Base-by-base conservation (phyloP, 1,284 basidiomycete genomes). In the Fistulinella cinereoalba region DNA sequence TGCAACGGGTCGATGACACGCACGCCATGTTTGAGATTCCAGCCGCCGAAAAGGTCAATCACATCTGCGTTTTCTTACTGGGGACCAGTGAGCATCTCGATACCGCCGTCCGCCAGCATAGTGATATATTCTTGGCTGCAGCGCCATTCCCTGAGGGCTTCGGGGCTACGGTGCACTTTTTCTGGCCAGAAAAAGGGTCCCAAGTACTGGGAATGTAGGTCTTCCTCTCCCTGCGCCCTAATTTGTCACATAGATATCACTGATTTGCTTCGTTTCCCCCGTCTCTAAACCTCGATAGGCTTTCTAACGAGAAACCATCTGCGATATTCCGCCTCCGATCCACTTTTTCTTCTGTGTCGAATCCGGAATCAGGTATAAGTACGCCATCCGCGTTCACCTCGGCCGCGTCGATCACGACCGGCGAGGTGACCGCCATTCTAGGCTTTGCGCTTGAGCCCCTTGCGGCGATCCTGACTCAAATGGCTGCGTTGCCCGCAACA, bases 231-330 rank as follows among this genome's bases (percentile, higher is more conserved):
- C 24, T 18, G 16, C 47, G 23, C n/a, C 38, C 22, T 15, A 8
- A 7, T 15, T 12, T 21, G 12, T 15, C 9, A 13, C 5, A 16
- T 19, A 18, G 13, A 32, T 1, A 4, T 22, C 23, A 18, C 11
- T 39, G 19, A 53, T n/a, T n/a, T n/a, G n/a, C n/a, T n/a, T n/a
- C n/a, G n/a, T n/a, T n/a, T n/a, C 27, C 24, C 31, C 27, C 27
- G 10, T 13, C 27, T 8, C 7, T 28, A 28, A 18, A 29, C 37
- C 12, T 10, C 23, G n/a, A 28, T 24, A 94, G 92, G 75, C 74
- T 97, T 29, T 92, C 92, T 3, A 94, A 94, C 64, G 83, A 88
- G 18, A 95, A 95, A 62, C 92, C 92, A 0, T 94, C 91, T 2
- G 86, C 92, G 1, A 93, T 97, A 58, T 96, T 94, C 71, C 86